Percentiles rank a stretch among this genome's conserved stretches.
Evolutionary conservation across 2,329 filamentous ascomycete genomes (phyloP).

Genomic region (Sporothrix curviconia): DNA sequence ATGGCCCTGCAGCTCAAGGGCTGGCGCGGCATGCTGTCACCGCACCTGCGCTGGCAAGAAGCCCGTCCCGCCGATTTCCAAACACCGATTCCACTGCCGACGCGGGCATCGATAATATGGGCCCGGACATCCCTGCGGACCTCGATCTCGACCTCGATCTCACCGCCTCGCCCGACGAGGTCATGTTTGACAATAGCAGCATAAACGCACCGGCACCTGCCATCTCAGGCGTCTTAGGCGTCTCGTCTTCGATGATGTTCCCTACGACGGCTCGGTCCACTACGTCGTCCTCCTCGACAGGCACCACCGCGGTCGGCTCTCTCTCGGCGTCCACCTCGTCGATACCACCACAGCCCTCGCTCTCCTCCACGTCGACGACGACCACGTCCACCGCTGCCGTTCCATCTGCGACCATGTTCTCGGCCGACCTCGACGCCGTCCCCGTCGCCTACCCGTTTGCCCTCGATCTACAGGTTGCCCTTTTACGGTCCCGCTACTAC

Average conservation of each 20-base stretch:
- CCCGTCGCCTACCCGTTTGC: constrained; percentile 44
- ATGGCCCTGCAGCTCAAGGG: constrained; percentile 48
- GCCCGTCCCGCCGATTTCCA: constrained; percentile 39
- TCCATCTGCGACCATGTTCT: constrained; percentile 34
- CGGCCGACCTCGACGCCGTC: constrained; percentile 37
- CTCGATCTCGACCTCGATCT: too few species aligned
- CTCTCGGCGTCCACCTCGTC: constrained; percentile 15
- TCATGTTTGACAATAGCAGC: too few species aligned
- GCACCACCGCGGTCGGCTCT: background rate
- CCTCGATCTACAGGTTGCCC: constrained; percentile 50
- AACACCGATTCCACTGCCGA: constrained; percentile 14
- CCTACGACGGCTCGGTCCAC: background rate
- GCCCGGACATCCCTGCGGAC: too few species aligned
- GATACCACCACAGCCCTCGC: background rate
- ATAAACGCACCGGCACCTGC: too few species aligned
- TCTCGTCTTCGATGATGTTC: background rate
- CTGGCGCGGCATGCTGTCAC: constrained; percentile 52
- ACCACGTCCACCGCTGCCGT: background rate
- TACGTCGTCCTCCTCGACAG: background rate
- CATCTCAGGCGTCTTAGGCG: too few species aligned
- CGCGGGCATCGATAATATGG: background rate
- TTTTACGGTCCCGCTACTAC: constrained; percentile 53
- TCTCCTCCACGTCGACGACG: background rate
- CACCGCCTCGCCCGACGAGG: too few species aligned
- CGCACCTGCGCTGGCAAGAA: constrained; percentile 51